These are phyloP conservation scores for Hippophae gyantsensis DNA, from an alignment of 306 rosid species.

Conservation along the genomic window DNA sequence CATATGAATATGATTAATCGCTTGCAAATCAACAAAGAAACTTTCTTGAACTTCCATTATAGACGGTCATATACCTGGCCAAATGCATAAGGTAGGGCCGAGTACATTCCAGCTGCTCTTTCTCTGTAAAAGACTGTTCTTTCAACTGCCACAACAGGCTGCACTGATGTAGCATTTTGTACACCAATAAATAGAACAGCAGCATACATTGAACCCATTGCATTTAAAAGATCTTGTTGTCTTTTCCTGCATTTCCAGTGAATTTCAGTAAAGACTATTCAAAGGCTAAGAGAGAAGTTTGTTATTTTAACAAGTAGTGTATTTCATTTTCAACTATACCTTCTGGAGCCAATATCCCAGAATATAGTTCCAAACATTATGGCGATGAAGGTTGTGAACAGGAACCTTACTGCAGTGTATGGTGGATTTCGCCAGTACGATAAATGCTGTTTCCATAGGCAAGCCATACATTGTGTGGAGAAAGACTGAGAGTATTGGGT, in stretches of 20 bases:
- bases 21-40: no score
- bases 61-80: constrained; percentile 42
- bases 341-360: constrained; percentile 53
- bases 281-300: background rate
- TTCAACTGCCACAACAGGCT: constrained; percentile 59
- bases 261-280: constrained; percentile 2
- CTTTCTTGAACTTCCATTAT: no score
- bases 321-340: constrained; percentile 22
- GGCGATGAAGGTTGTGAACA: constrained; percentile 52
- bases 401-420: constrained; percentile 50
- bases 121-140: constrained; percentile 70
- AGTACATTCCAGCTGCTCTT: constrained; percentile 77
- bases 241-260: constrained; percentile 33
- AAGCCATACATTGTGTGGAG: constrained; percentile 51
- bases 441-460: constrained; percentile 61
- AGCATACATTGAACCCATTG: constrained; percentile 64
- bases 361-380: constrained; percentile 60
- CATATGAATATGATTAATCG: no score
- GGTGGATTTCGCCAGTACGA: constrained; percentile 71
- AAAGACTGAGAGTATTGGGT: constrained; percentile 49
- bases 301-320: background rate
- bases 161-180: constrained; percentile 48
- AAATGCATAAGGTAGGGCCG: constrained; percentile 68
- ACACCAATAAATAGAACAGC: constrained; percentile 56
- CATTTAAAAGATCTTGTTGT: constrained; percentile 53